A percentile compares a stretch with the other conserved stretches of the same genome.
These are phyloP conservation scores for Pythium angustatum DNA, from an alignment of 352 stramenopile genomes.

Conservation along the genomic window DNA sequence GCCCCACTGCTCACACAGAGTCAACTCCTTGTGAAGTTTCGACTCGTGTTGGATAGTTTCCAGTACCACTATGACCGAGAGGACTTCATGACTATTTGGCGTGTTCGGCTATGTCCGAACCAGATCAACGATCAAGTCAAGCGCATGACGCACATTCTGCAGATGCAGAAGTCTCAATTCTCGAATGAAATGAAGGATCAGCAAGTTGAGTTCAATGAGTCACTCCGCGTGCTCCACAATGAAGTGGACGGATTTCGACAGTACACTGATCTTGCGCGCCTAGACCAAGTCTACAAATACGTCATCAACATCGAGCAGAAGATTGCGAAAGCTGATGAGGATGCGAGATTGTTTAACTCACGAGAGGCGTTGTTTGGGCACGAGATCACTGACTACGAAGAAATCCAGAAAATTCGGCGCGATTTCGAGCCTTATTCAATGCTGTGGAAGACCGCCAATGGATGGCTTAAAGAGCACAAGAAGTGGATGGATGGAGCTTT, in stretches of 20 bases:
- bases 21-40: constrained; percentile 80
- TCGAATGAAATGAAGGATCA: constrained; percentile 91
- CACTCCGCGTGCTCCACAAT: constrained; percentile 78
- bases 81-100: constrained; percentile 91
- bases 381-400: constrained; percentile 90
- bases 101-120: constrained; percentile 85
- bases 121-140: constrained; percentile 88
- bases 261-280: constrained; percentile 82
- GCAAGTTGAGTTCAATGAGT: constrained; percentile 90
- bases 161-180: constrained; percentile 85
- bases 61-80: constrained; percentile 86
- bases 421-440: constrained; percentile 95
- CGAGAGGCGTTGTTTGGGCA: constrained; percentile 88
- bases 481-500: constrained; percentile 93
- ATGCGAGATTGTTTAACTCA: constrained; percentile 91
- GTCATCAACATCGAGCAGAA: constrained; percentile 86
- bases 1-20: constrained; percentile 67
- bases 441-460: constrained; percentile 91
- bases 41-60: constrained; percentile 75
- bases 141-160: constrained; percentile 74
- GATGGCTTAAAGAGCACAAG: constrained; percentile 91
- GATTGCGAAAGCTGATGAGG: constrained; percentile 87
- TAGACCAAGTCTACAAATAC: constrained; percentile 89
- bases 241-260: constrained; percentile 88
- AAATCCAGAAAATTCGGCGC: constrained; percentile 88